Base-by-base conservation (phyloP, 2,329 filamentous ascomycete genomes). In the Aspergillus sp. region DNA sequence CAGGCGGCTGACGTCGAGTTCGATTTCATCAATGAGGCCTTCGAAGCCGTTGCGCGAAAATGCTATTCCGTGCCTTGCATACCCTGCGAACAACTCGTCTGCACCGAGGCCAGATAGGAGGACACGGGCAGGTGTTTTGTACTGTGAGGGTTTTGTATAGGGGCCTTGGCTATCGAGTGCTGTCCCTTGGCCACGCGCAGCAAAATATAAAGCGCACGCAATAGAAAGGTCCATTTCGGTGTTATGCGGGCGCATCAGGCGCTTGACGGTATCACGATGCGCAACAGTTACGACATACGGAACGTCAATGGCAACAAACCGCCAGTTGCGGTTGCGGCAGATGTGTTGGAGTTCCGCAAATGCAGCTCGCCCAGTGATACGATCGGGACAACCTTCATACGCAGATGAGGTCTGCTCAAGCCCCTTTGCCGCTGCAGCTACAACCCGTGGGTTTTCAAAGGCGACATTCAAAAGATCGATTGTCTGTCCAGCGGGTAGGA, bases 171-270 rank as follows among this genome's bases (percentile, higher is more conserved):
- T 76, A 47, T 62, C 46, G 33, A 60, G 21, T 40, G 81, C 77
- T 17, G 72, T 63, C 0, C 88, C 91, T 51, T 77, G 73, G 1
- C 92, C 93, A 40, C 91, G 84, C 0, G 93, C 88, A 6, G 95
- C 92, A 77, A 99, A 99, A 73, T 97, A 98, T n/a, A 99, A 81
- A 0, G 95, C 95, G 66, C 85, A 89, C 0, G 90, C 90, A 66
- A 99, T 99, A 3, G 95, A 99, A 1, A 99, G 81, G 68, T 99
- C 95, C 95, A 99, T 99, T 75, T 99, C 95, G 0, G 95, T 99
- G 64, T 96, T 93, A 74, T 99, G 95, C 0, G 95, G 95, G 65
- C 89, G 82, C 72, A 99, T 97, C 17, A 99, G 80, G 2, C 85
- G 82, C 39, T 93, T 83, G 19, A 99, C 84, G 25, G 82, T 82